Evolutionary conservation across 148 eudicot genomes (phyloP).

Genomic region (Chenopodium quinoa): DNA sequence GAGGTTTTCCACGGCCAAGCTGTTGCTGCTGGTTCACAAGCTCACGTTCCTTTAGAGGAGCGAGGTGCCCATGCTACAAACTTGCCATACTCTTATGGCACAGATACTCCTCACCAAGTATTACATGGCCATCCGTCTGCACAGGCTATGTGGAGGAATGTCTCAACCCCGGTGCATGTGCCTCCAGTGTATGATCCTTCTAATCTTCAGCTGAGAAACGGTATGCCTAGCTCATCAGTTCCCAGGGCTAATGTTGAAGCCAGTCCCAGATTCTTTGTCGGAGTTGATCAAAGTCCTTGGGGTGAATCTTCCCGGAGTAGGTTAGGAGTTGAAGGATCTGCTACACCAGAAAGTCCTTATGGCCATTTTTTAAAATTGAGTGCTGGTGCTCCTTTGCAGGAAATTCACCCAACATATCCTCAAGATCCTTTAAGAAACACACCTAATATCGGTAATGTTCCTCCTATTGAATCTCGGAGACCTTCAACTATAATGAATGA

Average conservation of each 20-base stretch:
- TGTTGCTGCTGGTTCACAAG: constrained; percentile 49
- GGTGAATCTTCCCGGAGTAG: constrained; percentile 54
- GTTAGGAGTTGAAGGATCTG: constrained; percentile 47
- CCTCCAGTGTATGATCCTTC: constrained; percentile 49
- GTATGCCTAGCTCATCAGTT: constrained; percentile 39
- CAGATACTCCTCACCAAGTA: constrained; percentile 49
- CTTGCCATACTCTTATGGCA: constrained; percentile 56
- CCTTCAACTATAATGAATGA: constrained; percentile 30
- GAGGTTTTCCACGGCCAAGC: constrained; percentile 58
- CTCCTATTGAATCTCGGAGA: constrained; percentile 28
- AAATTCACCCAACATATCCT: constrained; percentile 31
- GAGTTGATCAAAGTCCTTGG: constrained; percentile 60
- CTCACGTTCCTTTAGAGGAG: constrained; percentile 55
- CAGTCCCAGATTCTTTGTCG: constrained; percentile 51
- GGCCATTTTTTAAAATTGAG: constrained; percentile 35
- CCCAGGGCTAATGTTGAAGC: constrained; percentile 47
- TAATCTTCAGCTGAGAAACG: constrained; percentile 49
- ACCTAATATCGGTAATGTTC: constrained; percentile 27
- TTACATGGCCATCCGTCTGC: constrained; percentile 51
- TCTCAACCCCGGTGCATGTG: constrained; percentile 45
- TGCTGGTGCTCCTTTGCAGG: constrained; percentile 33
- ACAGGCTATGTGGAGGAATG: constrained; percentile 56
- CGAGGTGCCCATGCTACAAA: constrained; percentile 47
- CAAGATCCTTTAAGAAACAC: constrained; percentile 39
- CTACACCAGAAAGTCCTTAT: constrained; percentile 46